These are phyloP conservation scores for Diaporthe caulivora DNA, from an alignment of 2,329 filamentous ascomycete genomes.

Conservation along the genomic window DNA sequence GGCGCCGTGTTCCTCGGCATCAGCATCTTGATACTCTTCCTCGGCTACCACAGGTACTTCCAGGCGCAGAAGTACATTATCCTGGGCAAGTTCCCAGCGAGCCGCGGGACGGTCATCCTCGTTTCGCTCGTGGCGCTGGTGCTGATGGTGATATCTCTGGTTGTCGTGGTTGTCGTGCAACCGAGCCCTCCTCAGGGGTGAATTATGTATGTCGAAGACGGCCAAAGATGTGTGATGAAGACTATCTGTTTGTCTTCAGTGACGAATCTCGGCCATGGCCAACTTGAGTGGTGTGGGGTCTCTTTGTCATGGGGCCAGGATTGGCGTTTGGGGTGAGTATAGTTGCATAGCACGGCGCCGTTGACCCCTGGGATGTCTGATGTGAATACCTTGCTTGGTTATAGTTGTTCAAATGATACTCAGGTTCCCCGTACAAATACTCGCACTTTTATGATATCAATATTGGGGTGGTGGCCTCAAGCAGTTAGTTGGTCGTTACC, in stretches of 20 bases:
- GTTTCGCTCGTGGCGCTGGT: constrained; percentile 75
- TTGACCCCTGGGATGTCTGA: neutral
- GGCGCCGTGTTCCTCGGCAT: constrained; percentile 83
- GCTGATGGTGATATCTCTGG: constrained; percentile 70
- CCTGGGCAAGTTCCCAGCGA: constrained; percentile 69
- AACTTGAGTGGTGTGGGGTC: neutral
- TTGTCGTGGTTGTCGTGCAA: constrained; percentile 33
- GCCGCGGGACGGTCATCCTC: constrained; percentile 74
- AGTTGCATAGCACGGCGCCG: constrained; percentile 17
- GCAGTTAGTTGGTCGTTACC: neutral
- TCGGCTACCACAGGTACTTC: constrained; percentile 85
- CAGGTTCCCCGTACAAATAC: neutral
- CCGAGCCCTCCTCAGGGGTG: neutral
- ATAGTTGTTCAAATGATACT: neutral
- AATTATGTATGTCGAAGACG: neutral
- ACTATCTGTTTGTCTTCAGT: neutral
- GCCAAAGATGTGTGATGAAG: neutral
- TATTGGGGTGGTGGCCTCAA: too few species aligned
- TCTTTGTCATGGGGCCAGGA: neutral
- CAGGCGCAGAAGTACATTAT: constrained; percentile 85
- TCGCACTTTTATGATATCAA: constrained; percentile 21
- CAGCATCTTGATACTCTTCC: constrained; percentile 78
- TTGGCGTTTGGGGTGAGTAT: neutral
- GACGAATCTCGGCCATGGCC: neutral
- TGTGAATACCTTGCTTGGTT: neutral